Evolutionary conservation across 2,329 filamentous ascomycete species (phyloP).

Genomic region (Colletotrichum sansevieriae): DNA sequence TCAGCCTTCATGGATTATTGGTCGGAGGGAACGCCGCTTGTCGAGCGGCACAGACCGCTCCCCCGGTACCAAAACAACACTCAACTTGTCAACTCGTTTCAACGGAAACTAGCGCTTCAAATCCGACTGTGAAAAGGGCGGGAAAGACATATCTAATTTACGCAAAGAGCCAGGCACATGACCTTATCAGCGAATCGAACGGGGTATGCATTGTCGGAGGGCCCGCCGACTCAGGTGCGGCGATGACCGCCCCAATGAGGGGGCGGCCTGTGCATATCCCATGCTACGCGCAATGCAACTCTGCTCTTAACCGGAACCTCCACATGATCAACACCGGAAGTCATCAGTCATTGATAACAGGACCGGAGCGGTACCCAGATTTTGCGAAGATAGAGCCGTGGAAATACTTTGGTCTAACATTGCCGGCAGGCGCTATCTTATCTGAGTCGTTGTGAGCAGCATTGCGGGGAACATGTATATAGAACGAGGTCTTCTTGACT

Average conservation of each 20-base stretch:
- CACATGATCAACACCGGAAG: conserved; percentile 19
- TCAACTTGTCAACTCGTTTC: conserved; percentile 15
- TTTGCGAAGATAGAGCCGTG: conserved; percentile 6
- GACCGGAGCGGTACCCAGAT: not conserved
- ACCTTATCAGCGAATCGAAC: conserved; percentile 12
- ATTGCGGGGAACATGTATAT: conserved; percentile 20
- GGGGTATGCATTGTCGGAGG: conserved; percentile 22
- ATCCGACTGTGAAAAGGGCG: not conserved
- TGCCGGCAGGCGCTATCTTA: conserved; percentile 9
- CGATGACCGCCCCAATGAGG: conserved; percentile 30
- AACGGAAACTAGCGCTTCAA: conserved; percentile 12
- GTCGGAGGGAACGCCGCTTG: conserved; percentile 20
- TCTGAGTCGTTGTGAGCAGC: not conserved
- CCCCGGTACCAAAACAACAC: not conserved
- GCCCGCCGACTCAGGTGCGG: conserved; percentile 14
- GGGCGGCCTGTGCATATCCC: conserved; percentile 7
- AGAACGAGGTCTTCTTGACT: conserved; percentile 1
- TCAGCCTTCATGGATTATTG: not conserved
- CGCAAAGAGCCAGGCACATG: conserved; percentile 16
- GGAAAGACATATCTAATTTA: not conserved
- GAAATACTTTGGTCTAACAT: conserved; percentile 2
- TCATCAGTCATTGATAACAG: conserved; percentile 20
- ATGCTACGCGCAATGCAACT: conserved; percentile 14
- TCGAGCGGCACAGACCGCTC: conserved; percentile 16
- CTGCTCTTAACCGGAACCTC: conserved; percentile 16